These are phyloP conservation scores for Neurospora intermedia DNA, from an alignment of 495 filamentous ascomycete species.

Conservation along the genomic window DNA sequence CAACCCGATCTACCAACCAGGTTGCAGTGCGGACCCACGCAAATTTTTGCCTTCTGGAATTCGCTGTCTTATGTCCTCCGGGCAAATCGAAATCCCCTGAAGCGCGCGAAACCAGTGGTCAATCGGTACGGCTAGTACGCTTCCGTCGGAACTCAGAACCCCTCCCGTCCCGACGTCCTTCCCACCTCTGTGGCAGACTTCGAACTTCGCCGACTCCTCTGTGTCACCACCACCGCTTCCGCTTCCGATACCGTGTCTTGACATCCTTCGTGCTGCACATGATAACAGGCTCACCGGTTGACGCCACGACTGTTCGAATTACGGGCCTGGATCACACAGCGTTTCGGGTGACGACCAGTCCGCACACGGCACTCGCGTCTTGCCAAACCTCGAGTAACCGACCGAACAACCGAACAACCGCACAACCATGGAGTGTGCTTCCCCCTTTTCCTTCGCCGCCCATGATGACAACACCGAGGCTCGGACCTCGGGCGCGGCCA, in stretches of 20 bases:
- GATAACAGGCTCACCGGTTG: neutral
- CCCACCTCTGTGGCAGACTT: neutral
- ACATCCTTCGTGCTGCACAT: neutral
- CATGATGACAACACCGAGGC: conserved; percentile 24
- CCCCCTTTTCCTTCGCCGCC: conserved; percentile 25
- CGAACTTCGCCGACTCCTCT: neutral
- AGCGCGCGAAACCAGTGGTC: neutral
- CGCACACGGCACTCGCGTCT: neutral
- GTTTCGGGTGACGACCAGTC: neutral
- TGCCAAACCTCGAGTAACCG: neutral
- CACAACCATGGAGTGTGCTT: conserved; percentile 18
- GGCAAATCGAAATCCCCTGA: neutral
- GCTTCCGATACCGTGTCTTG: neutral
- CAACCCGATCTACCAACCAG: neutral
- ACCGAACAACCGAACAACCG: neutral
- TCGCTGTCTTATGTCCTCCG: neutral
- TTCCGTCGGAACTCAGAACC: neutral
- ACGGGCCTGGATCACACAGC: neutral
- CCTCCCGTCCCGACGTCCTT: neutral
- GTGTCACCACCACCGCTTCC: neutral
- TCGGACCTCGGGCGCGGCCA: conserved; percentile 22
- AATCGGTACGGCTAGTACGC: neutral
- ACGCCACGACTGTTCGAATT: neutral
- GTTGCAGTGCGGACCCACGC: neutral
- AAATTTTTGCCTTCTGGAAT: neutral